A percentile compares a stretch with the other conserved stretches of the same genome.
phyloP scores from a whole-genome alignment of 225 moss, liverwort and hornwort species.

The Takakia lepidozioides region DNA sequence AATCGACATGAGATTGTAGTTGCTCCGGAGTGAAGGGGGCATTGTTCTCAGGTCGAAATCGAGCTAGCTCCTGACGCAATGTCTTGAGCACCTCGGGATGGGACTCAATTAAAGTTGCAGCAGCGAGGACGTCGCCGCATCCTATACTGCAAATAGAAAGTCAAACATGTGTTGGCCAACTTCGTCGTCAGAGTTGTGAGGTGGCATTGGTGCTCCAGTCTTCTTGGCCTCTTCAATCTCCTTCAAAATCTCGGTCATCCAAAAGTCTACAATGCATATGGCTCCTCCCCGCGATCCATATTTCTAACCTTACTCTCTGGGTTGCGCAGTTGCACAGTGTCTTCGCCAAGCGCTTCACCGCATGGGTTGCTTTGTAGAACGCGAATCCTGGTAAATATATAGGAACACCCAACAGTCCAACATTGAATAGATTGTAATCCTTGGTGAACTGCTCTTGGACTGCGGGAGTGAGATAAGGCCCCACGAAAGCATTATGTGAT shows the following conservation, averaged over 20 bases:
- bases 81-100: constrained; percentile 52
- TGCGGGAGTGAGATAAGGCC: constrained; percentile 55
- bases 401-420: constrained; percentile 63
- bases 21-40: constrained; percentile 48
- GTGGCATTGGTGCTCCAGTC: constrained; percentile 44
- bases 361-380: constrained; percentile 53
- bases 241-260: constrained; percentile 72
- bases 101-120: constrained; percentile 45
- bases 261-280: constrained; percentile 78
- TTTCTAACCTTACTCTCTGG: constrained; percentile 59
- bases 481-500: constrained; percentile 78
- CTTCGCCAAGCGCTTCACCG: constrained; percentile 43
- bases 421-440: constrained; percentile 75
- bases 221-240: constrained; percentile 56
- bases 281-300: constrained; percentile 61
- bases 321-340: constrained; percentile 42
- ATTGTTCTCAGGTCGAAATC: constrained; percentile 16
- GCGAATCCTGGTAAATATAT: constrained; percentile 71
- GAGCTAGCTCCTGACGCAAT: constrained; percentile 43
- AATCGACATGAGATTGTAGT: too few relatives aligned
- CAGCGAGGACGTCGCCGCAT: constrained; percentile 88
- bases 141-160: constrained; percentile 86
- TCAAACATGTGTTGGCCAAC: constrained; percentile 75
- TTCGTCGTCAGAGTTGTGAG: constrained; percentile 63
- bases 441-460: constrained; percentile 28